Evolutionary conservation across 2,329 filamentous ascomycete species (phyloP).

Genomic region (Xylariaceae sp.): DNA sequence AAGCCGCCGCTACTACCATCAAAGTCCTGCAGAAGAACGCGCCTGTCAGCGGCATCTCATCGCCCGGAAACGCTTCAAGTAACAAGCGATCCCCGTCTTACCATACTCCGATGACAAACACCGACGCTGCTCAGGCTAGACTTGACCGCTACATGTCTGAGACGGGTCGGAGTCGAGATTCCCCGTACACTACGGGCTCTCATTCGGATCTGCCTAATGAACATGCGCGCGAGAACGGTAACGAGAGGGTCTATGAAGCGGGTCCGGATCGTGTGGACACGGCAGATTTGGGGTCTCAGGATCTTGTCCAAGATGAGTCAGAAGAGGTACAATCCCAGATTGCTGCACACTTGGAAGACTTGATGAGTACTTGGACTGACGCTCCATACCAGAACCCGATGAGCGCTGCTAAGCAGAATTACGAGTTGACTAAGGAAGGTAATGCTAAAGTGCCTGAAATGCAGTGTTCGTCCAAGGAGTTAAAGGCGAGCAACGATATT

Average conservation of each 20-base stretch:
- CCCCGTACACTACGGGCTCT: constrained; percentile 10
- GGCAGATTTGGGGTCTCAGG: constrained; percentile 55
- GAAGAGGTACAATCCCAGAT: constrained; percentile 46
- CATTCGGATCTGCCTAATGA: constrained; percentile 14
- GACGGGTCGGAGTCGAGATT: constrained; percentile 18
- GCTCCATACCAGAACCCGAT: constrained; percentile 50
- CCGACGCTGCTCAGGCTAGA: constrained; percentile 37
- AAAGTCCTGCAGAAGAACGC: constrained; percentile 53
- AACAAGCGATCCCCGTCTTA: constrained; percentile 31
- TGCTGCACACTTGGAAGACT: constrained; percentile 43
- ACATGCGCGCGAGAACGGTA: constrained; percentile 33
- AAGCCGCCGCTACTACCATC: constrained; percentile 35
- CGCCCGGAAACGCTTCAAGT: constrained; percentile 22
- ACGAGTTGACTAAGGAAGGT: constrained; percentile 51
- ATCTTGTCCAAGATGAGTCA: constrained; percentile 52
- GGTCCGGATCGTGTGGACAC: constrained; percentile 58
- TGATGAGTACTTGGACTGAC: constrained; percentile 48
- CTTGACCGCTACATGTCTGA: constrained; percentile 29
- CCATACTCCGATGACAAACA: constrained; percentile 41
- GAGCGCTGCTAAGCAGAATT: constrained; percentile 42
- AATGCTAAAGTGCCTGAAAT: constrained; percentile 51
- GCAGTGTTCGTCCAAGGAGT: constrained; percentile 47
- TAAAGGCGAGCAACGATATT: constrained; percentile 42
- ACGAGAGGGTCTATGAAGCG: constrained; percentile 67
- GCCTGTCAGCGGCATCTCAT: constrained; percentile 32